Base-by-base conservation (phyloP, 140 eudicot species). In the Bidens hawaiensis region DNA sequence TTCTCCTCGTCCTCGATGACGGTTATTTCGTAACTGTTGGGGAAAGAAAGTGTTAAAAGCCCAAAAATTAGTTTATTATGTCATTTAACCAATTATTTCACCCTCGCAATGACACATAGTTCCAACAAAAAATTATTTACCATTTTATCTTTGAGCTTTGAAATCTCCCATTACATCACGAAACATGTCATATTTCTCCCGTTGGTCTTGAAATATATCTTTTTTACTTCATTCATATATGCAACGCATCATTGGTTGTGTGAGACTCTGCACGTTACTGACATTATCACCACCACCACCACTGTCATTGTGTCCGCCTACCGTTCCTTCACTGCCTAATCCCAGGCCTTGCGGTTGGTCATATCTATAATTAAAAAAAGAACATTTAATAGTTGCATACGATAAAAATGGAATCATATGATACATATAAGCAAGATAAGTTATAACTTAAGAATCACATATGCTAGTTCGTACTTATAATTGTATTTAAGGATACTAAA, bases 61-160 rank as follows among this genome's bases (percentile, higher is more conserved):
- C 96, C 96, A 71, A 78, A 80, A 17, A 87, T 87, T 19, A 87
- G 36, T 64, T 81, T 81, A 60, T 82, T 84, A 55, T 87, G 96
- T 51, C 96, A 94, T 77, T 69, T 87, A 65, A 87, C 84, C 55
- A 87, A 63, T 45, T 87, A 89, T 71, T 87, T 87, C 69, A 87
- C 96, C 76, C 93, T 79, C 21, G 75, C 89, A 43, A 87, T 87
- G 69, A 87, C 96, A 51, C 96, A 94, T 51, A 82, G 6, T 21
- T 21, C 28, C 16, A 49, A 49, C 56, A 21, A 6, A 21, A 49
- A 21, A 49, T 17, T 21, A 50, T 89, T 9, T 72, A 90, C 95
- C n/a, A n/a, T n/a, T n/a, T n/a, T n/a, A n/a, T n/a, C 91, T 78
- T 78, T 85, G 97, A 49, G 91, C 97, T 79, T 89, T 89, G 36